Evolutionary conservation across 2,329 filamentous ascomycete species (phyloP).

Genomic region (Cladosporium sp.): DNA sequence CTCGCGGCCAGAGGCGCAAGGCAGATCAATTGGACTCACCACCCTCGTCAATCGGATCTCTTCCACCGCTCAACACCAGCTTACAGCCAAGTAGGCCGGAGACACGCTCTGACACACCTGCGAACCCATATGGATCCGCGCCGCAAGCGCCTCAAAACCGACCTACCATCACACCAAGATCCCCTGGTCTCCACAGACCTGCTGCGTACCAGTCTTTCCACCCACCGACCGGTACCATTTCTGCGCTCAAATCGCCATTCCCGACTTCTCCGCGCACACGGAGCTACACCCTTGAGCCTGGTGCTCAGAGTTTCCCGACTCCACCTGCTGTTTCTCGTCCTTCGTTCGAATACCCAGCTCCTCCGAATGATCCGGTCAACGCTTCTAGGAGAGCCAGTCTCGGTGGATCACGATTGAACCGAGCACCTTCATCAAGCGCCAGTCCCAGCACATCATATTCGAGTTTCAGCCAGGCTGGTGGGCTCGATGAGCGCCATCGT

Average conservation of each 20-base stretch:
- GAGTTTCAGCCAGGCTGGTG: slow-evolving; percentile 17
- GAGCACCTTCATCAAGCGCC: slow-evolving; percentile 38
- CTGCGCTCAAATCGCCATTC: slow-evolving; percentile 54
- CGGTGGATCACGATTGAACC: slow-evolving; percentile 28
- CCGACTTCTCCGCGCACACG: slow-evolving; percentile 39
- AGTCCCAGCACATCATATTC: slow-evolving; percentile 54
- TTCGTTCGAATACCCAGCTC: slow-evolving; percentile 26
- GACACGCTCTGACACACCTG: not conserved
- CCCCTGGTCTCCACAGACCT: slow-evolving; percentile 54
- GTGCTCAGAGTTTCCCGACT: slow-evolving; percentile 51
- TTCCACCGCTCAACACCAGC: slow-evolving; percentile 38
- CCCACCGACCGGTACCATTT: slow-evolving; percentile 49
- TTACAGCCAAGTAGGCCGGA: slow-evolving; percentile 6
- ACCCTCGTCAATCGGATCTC: slow-evolving; percentile 38
- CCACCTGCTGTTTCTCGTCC: slow-evolving; percentile 43
- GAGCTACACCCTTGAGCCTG: slow-evolving; percentile 47
- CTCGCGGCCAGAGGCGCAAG: slow-evolving; percentile 43
- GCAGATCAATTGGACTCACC: slow-evolving; percentile 49
- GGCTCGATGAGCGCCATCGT: slow-evolving; percentile 31
- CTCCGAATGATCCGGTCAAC: slow-evolving; percentile 36
- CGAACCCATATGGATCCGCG: not conserved
- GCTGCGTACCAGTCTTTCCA: slow-evolving; percentile 52
- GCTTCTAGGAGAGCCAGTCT: slow-evolving; percentile 43
- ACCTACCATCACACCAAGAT: slow-evolving; percentile 60
- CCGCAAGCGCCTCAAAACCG: slow-evolving; percentile 32